Conservation (phyloP, 1,284 basidiomycete species). For the Ceratobasidium papillatum region DNA sequence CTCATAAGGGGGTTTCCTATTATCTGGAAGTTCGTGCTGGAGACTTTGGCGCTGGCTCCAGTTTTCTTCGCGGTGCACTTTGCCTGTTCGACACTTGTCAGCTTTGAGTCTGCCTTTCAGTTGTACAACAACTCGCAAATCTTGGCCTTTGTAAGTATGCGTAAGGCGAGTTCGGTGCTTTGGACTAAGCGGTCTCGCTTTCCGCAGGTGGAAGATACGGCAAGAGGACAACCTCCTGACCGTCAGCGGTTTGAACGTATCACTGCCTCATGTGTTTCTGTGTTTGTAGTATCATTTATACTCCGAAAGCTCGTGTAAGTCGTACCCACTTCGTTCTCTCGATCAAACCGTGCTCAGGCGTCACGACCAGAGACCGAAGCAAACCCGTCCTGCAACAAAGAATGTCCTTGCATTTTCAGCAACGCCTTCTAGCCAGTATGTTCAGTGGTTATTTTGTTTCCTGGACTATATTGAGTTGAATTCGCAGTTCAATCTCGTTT, state of each 20-base stretch:
- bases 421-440: conserved; percentile 11
- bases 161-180: neutral
- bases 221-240: conserved; percentile 2
- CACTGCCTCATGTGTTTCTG: neutral
- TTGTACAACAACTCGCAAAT: conserved; percentile 28
- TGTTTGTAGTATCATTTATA: conserved; percentile 7
- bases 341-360: neutral
- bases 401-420: conserved; percentile 34
- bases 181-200: neutral
- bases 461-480: neutral
- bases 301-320: conserved; percentile 27
- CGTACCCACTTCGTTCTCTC: neutral
- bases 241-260: conserved; percentile 23
- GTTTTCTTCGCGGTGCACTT: conserved; percentile 32
- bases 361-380: conserved; percentile 4
- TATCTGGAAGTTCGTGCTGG: conserved; percentile 26
- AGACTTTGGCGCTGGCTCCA: conserved; percentile 25
- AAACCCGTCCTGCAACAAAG: conserved; percentile 28
- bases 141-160: conserved; percentile 19
- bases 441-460: neutral
- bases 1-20: conserved; percentile 15
- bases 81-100: conserved; percentile 8
- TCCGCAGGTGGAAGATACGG: conserved; percentile 18
- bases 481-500: conserved; percentile 22
- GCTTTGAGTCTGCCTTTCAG: conserved; percentile 23